These are phyloP conservation scores for Pseudogymnoascus sp. DNA, from an alignment of 2,329 filamentous ascomycete genomes.

Conservation along the genomic window DNA sequence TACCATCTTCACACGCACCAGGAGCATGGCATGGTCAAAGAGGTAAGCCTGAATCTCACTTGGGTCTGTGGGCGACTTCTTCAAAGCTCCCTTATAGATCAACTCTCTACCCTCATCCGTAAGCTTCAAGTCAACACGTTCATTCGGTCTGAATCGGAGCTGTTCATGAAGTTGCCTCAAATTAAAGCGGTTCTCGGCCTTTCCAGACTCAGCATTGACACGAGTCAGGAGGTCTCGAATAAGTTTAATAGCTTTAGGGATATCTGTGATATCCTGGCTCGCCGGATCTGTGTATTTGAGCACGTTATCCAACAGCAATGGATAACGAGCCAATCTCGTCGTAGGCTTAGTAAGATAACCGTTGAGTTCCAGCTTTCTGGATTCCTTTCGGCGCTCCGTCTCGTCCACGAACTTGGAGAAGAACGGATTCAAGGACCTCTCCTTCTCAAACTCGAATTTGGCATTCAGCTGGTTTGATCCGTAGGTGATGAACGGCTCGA, in stretches of 20 bases:
- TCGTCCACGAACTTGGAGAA: slow-evolving; percentile 94
- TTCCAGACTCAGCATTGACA: slow-evolving; percentile 92
- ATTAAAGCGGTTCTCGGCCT: slow-evolving; percentile 96
- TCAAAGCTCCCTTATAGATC: slow-evolving; percentile 88
- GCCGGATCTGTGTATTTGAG: slow-evolving; percentile 85
- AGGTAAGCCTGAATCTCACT: slow-evolving; percentile 90
- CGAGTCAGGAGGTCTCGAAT: slow-evolving; percentile 82
- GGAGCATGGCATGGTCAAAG: slow-evolving; percentile 89
- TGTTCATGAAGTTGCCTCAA: slow-evolving; percentile 85
- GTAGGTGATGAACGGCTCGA: slow-evolving; percentile 93
- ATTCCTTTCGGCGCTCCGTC: slow-evolving; percentile 92
- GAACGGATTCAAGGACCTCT: slow-evolving; percentile 75
- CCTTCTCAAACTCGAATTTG: slow-evolving; percentile 97
- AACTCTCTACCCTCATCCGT: slow-evolving; percentile 90
- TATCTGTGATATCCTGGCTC: slow-evolving; percentile 83
- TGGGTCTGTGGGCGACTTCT: slow-evolving; percentile 82
- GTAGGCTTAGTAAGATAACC: slow-evolving; percentile 97
- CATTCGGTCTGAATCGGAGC: slow-evolving; percentile 81
- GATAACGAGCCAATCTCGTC: slow-evolving; percentile 88
- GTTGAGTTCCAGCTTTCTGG: slow-evolving; percentile 91
- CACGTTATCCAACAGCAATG: slow-evolving; percentile 83
- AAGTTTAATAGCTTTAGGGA: slow-evolving; percentile 78
- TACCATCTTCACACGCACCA: slow-evolving; percentile 83
- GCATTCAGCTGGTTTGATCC: slow-evolving; percentile 92
- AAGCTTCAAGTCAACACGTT: slow-evolving; percentile 87